Percentiles rank a stretch among this genome's conserved stretches.
Conservation (phyloP, 1,284 basidiomycete genomes). For the Mycosarcoma maydis region DNA sequence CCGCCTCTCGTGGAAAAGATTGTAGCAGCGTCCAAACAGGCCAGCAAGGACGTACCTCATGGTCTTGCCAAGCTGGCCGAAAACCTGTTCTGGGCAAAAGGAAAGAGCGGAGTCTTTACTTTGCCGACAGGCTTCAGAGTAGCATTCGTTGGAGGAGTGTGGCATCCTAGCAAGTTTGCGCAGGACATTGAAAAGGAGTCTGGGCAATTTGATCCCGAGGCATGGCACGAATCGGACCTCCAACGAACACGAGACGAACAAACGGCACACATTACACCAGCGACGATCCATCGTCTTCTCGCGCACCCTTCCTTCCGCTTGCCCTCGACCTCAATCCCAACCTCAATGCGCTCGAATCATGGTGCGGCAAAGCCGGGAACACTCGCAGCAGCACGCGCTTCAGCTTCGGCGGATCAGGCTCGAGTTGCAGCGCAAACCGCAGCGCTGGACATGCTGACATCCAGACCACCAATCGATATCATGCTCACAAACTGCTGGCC, state of each 20-base stretch:
- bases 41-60: background rate
- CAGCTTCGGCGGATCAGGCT: slow-evolving; percentile 20
- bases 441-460: slow-evolving; percentile 11
- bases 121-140: slow-evolving; percentile 33
- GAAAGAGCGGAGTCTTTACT: slow-evolving; percentile 44
- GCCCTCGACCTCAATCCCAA: slow-evolving; percentile 2
- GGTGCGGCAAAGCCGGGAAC: slow-evolving; percentile 33
- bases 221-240: slow-evolving; percentile 13
- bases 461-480: slow-evolving; percentile 55
- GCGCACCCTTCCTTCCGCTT: slow-evolving; percentile 39
- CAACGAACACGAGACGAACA: slow-evolving; percentile 12
- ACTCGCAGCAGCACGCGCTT: slow-evolving; percentile 45
- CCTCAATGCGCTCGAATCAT: background rate
- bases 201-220: slow-evolving; percentile 6
- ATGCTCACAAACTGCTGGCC: slow-evolving; percentile 62
- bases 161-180: slow-evolving; percentile 25
- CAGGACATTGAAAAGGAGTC: slow-evolving; percentile 4
- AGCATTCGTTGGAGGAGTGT: slow-evolving; percentile 49
- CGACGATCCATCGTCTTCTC: slow-evolving; percentile 30
- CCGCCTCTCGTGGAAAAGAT: slow-evolving; percentile 2
- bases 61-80: slow-evolving; percentile 23
- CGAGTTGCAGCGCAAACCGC: slow-evolving; percentile 14
- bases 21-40: background rate
- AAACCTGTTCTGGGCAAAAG: slow-evolving; percentile 50
- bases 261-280: slow-evolving; percentile 22